A percentile compares a stretch with the other conserved stretches of the same genome.
phyloP scores from a whole-genome alignment of 2,329 filamentous ascomycete species.

The Helminthosporium solani region DNA sequence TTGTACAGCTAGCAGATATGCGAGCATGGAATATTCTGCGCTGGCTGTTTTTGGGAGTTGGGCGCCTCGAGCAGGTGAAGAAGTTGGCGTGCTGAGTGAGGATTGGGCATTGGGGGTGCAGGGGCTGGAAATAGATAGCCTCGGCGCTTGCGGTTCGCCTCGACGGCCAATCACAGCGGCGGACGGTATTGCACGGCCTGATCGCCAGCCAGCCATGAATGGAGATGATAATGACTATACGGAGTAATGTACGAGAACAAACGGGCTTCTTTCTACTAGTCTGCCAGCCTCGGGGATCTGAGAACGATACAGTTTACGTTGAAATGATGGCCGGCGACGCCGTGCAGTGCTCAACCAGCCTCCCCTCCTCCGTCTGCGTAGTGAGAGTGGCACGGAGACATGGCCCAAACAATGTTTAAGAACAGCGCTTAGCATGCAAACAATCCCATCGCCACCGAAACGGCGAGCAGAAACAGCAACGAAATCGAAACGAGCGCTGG shows the following conservation, averaged over 20 bases:
- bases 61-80: slow-evolving; percentile 15
- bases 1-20: slow-evolving; percentile 11
- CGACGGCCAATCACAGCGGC: slow-evolving; percentile 26
- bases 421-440: no score
- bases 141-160: slow-evolving; percentile 22
- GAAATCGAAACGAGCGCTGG: slow-evolving; percentile 13
- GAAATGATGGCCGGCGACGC: no score
- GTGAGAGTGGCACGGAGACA: slow-evolving; percentile 1
- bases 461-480: not conserved
- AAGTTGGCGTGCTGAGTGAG: slow-evolving; percentile 20
- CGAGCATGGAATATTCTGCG: slow-evolving; percentile 18
- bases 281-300: no score
- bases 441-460: no score
- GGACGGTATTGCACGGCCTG: slow-evolving; percentile 24
- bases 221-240: no score
- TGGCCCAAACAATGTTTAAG: no score
- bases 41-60: slow-evolving; percentile 24
- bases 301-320: no score
- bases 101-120: slow-evolving; percentile 35
- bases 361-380: no score
- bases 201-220: slow-evolving; percentile 27
- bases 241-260: not conserved
- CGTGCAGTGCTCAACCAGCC: no score
- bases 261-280: no score
- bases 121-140: slow-evolving; percentile 38